These are phyloP conservation scores for Yarrowia sp. DNA, from an alignment of 805 yeast species.

Conservation along the genomic window DNA sequence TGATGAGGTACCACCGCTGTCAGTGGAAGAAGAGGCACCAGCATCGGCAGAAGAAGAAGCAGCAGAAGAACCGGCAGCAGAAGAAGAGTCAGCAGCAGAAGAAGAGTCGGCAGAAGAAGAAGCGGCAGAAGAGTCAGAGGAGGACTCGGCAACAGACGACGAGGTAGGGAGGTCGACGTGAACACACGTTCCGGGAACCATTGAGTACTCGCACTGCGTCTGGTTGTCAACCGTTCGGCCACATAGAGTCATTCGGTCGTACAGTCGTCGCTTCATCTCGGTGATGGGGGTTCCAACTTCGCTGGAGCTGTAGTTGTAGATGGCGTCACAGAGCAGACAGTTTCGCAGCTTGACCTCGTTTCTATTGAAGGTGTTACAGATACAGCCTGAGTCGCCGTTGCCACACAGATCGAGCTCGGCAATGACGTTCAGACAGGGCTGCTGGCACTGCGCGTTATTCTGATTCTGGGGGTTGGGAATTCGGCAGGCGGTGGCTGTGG, in stretches of 20 bases:
- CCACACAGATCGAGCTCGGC: background rate
- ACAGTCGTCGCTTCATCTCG: slow-evolving; percentile 10
- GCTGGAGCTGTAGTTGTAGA: background rate
- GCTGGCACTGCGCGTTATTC: background rate
- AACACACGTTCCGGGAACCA: slow-evolving; percentile 8
- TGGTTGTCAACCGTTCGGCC: background rate
- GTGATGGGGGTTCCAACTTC: background rate
- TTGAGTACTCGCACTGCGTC: slow-evolving; percentile 1
- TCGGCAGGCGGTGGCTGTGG: background rate
- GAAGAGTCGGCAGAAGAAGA: background rate
- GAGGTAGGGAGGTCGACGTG: background rate
- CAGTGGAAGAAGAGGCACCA: background rate
- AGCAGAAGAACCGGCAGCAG: background rate
- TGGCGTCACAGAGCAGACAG: slow-evolving; percentile 8
- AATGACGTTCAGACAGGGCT: slow-evolving; percentile 2
- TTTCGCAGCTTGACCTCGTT: background rate
- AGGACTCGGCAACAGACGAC: background rate
- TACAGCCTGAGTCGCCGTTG: background rate
- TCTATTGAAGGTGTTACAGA: background rate
- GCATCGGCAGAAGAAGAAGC: background rate
- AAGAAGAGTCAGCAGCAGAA: background rate
- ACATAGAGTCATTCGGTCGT: background rate
- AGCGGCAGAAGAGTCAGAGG: background rate
- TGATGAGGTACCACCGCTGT: background rate
- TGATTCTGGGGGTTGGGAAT: slow-evolving; percentile 7